A percentile compares a stretch with the other conserved stretches of the same genome.
phyloP scores from a whole-genome alignment of 805 yeast species.

The Sungouiella thailandica region DNA sequence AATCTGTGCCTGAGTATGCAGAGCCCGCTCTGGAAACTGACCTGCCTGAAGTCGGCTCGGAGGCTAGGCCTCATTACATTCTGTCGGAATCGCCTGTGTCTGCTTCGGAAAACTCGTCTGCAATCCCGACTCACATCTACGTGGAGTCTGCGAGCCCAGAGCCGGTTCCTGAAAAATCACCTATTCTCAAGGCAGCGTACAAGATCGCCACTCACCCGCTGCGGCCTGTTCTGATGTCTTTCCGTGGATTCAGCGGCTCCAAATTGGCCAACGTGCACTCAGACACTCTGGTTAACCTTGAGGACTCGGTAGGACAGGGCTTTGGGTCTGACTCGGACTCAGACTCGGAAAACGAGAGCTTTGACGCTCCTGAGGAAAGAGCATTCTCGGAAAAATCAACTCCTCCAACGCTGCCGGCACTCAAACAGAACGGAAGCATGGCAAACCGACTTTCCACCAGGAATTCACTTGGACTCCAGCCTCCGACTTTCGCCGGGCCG shows the following conservation, averaged over 20 bases:
- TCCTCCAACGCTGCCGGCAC: background rate
- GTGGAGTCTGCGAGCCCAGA: background rate
- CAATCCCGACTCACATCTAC: background rate
- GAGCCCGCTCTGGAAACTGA: background rate
- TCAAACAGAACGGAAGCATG: background rate
- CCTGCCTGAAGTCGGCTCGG: background rate
- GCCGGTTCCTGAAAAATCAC: background rate
- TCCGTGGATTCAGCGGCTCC: slow-evolving; percentile 60
- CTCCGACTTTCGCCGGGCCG: slow-evolving; percentile 11
- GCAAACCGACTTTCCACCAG: background rate
- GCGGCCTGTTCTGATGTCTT: slow-evolving; percentile 53
- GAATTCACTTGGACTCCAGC: slow-evolving; percentile 11
- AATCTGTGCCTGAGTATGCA: too few relatives aligned
- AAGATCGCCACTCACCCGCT: too few relatives aligned
- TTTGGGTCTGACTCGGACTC: slow-evolving; percentile 24
- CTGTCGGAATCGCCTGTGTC: background rate
- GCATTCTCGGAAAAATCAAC: background rate
- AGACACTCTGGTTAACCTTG: slow-evolving; percentile 38
- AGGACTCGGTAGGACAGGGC: slow-evolving; percentile 35
- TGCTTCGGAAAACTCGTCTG: too few relatives aligned
- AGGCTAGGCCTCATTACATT: too few relatives aligned
- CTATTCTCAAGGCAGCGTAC: slow-evolving; percentile 7
- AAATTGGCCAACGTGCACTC: slow-evolving; percentile 34
- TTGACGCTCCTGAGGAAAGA: background rate
- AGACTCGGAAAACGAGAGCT: slow-evolving; percentile 12